Percentiles rank a stretch among this genome's conserved stretches.
phyloP scores from a whole-genome alignment of 129 eudicot species.

The Centrapalus pauciflorus region DNA sequence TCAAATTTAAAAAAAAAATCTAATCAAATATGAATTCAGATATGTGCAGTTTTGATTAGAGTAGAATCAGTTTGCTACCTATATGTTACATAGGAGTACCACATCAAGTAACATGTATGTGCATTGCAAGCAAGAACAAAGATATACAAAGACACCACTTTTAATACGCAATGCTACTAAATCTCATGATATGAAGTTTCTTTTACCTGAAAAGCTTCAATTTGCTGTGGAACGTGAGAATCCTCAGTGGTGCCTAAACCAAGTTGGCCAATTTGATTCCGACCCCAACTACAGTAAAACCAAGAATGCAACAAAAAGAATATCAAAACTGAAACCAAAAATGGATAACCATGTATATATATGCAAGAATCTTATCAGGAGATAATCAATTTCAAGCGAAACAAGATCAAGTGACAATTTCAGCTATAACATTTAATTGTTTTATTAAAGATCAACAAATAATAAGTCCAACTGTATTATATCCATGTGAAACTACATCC shows the following conservation, averaged over 20 bases:
- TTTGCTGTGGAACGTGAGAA: constrained; percentile 76
- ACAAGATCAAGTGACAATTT: neutral
- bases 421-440: neutral
- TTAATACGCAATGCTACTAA: neutral
- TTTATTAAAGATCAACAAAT: neutral
- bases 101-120: neutral
- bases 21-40: neutral
- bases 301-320: constrained; percentile 14
- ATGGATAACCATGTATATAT: constrained; percentile 1
- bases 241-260: constrained; percentile 95
- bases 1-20: neutral
- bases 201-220: constrained; percentile 79
- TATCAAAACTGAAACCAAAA: constrained; percentile 7
- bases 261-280: constrained; percentile 98
- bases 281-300: constrained; percentile 72
- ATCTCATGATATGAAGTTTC: neutral
- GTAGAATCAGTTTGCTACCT: neutral
- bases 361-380: neutral
- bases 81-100: neutral
- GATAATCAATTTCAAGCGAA: neutral
- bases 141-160: neutral
- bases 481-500: neutral
- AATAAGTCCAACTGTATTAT: neutral
- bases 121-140: neutral
- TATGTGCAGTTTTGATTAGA: neutral